phyloP scores from a whole-genome alignment of 495 filamentous ascomycete species.

The Trichoderma asperelloides region DNA sequence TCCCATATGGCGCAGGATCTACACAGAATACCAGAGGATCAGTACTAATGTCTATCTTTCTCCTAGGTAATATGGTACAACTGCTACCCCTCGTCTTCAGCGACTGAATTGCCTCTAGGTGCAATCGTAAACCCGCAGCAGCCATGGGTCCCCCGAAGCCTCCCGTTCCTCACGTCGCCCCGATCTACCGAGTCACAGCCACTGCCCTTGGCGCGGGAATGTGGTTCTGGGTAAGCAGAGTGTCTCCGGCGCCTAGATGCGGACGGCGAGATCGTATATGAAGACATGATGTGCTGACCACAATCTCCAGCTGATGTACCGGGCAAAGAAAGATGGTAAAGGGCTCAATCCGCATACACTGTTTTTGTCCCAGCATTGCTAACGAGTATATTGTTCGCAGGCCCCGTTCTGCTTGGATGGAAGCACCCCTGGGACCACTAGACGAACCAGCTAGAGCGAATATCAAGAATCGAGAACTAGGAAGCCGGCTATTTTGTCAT shows the following conservation, averaged over 20 bases:
- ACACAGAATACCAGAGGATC: not conserved
- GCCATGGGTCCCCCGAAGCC: constrained; percentile 12
- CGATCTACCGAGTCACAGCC: constrained; percentile 73
- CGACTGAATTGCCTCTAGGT: not conserved
- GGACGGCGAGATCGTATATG: not conserved
- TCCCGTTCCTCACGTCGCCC: constrained; percentile 61
- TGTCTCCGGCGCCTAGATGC: constrained; percentile 2
- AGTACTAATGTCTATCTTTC: not conserved
- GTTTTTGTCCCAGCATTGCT: constrained; percentile 13
- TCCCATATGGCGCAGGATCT: not conserved
- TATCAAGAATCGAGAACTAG: not conserved
- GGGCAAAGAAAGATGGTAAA: constrained; percentile 82
- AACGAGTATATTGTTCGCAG: constrained; percentile 23
- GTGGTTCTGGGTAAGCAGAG: constrained; percentile 89
- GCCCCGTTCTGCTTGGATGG: constrained; percentile 77
- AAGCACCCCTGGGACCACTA: constrained; percentile 99
- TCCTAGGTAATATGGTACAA: not conserved
- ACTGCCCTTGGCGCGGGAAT: constrained; percentile 87
- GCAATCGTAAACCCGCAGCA: constrained; percentile 6
- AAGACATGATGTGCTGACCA: constrained; percentile 12
- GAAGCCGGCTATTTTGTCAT: not conserved
- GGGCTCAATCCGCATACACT: constrained; percentile 1
- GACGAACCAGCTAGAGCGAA: not conserved
- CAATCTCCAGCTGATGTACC: constrained; percentile 72
- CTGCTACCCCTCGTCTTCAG: not conserved